Conservation (phyloP, 768 basidiomycete species). For the Russula sp. region DNA sequence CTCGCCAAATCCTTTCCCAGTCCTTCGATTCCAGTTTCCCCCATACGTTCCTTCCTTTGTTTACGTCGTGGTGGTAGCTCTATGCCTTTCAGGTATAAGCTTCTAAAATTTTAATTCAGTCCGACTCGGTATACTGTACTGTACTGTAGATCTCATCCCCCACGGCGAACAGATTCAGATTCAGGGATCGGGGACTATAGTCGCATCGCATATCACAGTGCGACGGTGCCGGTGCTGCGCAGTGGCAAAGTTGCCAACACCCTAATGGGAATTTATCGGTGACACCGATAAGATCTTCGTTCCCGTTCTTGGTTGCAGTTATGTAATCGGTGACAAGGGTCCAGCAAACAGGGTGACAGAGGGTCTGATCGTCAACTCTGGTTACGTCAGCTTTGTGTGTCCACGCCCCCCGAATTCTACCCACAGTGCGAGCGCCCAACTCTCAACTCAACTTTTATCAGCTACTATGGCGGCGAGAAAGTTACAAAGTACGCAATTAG, state of each 20-base stretch:
- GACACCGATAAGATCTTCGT: too few relatives aligned
- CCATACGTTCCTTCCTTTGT: background rate
- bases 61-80: background rate
- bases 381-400: conserved; percentile 7
- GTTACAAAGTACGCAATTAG: conserved; percentile 61
- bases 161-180: background rate
- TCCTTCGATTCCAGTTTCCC: background rate
- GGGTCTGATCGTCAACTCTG: background rate
- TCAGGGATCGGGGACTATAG: too few relatives aligned
- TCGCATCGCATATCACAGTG: too few relatives aligned
- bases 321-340: too few relatives aligned
- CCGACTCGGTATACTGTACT: background rate
- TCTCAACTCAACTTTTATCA: conserved; percentile 10
- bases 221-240: too few relatives aligned
- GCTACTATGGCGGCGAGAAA: conserved; percentile 80
- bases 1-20: background rate
- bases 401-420: background rate
- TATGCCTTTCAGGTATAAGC: background rate
- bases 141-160: background rate
- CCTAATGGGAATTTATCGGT: background rate
- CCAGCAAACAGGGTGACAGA: background rate
- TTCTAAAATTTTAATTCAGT: background rate
- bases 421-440: background rate
- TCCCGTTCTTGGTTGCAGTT: too few relatives aligned
- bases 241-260: too few relatives aligned